Conservation (phyloP, 2,329 filamentous ascomycete genomes). For the Xylogone sp. region DNA sequence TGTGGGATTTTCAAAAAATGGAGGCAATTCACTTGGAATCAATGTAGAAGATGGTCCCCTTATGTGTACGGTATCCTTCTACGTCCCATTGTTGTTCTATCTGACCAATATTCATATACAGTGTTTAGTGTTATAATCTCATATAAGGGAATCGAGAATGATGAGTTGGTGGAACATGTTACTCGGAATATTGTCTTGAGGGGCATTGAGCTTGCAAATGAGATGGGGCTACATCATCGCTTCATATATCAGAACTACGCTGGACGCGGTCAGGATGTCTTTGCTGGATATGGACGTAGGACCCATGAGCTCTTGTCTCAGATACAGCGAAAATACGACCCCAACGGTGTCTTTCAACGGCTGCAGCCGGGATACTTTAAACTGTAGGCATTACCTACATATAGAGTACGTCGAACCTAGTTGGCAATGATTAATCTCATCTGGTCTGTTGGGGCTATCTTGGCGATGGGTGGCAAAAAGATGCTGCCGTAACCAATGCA, state of each 20-base stretch:
- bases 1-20: no score
- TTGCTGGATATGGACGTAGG: conserved; percentile 30
- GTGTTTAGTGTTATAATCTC: background rate
- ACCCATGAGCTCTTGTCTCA: conserved; percentile 23
- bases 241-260: conserved; percentile 36
- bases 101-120: no score
- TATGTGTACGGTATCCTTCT: no score
- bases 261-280: conserved; percentile 28
- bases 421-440: no score
- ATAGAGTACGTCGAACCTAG: no score
- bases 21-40: conserved; percentile 5
- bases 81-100: no score
- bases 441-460: no score
- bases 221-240: conserved; percentile 6
- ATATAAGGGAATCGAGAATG: conserved; percentile 8
- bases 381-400: conserved; percentile 3
- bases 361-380: conserved; percentile 19
- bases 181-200: background rate
- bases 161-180: conserved; percentile 8
- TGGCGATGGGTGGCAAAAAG: no score
- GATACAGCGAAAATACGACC: conserved; percentile 22
- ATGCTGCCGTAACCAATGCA: no score
- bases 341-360: conserved; percentile 20
- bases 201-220: conserved; percentile 6
- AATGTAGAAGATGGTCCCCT: conserved; percentile 5